phyloP scores from a whole-genome alignment of 495 filamentous ascomycete species.

The Aspergillus sparsus region DNA sequence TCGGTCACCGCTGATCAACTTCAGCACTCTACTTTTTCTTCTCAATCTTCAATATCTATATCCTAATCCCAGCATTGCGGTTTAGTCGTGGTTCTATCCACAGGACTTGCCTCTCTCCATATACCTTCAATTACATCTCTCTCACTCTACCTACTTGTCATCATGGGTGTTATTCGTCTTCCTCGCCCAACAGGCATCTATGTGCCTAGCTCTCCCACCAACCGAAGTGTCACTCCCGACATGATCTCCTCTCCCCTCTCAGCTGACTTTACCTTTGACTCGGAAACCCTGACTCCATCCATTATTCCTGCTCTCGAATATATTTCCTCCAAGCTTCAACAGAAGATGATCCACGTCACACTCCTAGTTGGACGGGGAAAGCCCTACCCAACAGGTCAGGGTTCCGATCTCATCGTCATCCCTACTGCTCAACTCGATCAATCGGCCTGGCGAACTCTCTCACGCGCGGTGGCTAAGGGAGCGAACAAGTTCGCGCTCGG shows the following conservation, averaged over 20 bases:
- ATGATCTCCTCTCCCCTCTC: conserved; percentile 51
- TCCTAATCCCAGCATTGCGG: not conserved
- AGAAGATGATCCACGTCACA: conserved; percentile 49
- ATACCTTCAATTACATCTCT: conserved; percentile 8
- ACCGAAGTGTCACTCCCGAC: conserved; percentile 39
- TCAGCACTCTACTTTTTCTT: not conserved
- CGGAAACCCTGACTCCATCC: conserved; percentile 42
- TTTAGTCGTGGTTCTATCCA: not conserved
- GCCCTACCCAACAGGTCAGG: conserved; percentile 44
- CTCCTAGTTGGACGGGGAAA: conserved; percentile 51
- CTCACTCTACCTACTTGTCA: conserved; percentile 6
- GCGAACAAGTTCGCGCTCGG: conserved; percentile 47
- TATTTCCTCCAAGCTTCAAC: conserved; percentile 49
- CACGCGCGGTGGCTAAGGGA: conserved; percentile 43
- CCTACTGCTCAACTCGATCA: conserved; percentile 45
- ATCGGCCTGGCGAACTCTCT: conserved; percentile 39
- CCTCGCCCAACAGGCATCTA: conserved; percentile 46
- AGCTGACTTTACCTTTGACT: conserved; percentile 45
- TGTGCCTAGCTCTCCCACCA: conserved; percentile 38
- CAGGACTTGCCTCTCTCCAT: not conserved
- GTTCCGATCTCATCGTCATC: conserved; percentile 49
- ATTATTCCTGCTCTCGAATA: conserved; percentile 51
- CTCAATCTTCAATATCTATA: not conserved
- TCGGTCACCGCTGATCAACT: not conserved
- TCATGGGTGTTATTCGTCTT: conserved; percentile 48